A percentile compares a stretch with the other conserved stretches of the same genome.
Evolutionary conservation across 495 filamentous ascomycete genomes (phyloP).

Genomic region (Neurospora sp.): DNA sequence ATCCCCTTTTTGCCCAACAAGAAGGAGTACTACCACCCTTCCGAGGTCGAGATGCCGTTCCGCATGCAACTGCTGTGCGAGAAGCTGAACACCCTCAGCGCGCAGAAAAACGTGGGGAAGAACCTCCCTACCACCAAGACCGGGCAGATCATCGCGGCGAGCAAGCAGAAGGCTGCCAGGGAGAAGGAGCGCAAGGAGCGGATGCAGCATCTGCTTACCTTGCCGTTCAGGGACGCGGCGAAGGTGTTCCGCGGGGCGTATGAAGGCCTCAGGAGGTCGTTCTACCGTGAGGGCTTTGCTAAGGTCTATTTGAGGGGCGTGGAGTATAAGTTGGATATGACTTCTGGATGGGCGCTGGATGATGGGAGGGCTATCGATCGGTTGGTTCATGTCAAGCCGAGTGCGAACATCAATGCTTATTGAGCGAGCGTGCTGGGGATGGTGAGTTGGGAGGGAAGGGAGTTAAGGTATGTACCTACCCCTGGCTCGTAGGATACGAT

Average conservation of each 20-base stretch:
- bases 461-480: neutral
- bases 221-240: slow-evolving; percentile 36
- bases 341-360: slow-evolving; percentile 40
- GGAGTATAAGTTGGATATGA: slow-evolving; percentile 41
- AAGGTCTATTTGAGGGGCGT: slow-evolving; percentile 24
- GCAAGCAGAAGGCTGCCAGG: slow-evolving; percentile 16
- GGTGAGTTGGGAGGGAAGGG: slow-evolving; percentile 41
- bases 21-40: slow-evolving; percentile 22
- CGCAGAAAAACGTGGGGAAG: slow-evolving; percentile 6
- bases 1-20: slow-evolving; percentile 27
- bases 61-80: slow-evolving; percentile 19
- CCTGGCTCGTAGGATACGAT: neutral
- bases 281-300: slow-evolving; percentile 39
- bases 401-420: slow-evolving; percentile 26
- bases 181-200: slow-evolving; percentile 31
- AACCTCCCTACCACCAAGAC: slow-evolving; percentile 5
- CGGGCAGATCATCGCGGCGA: slow-evolving; percentile 1
- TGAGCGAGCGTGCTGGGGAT: slow-evolving; percentile 45
- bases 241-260: slow-evolving; percentile 21
- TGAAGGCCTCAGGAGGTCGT: slow-evolving; percentile 24
- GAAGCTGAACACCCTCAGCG: slow-evolving; percentile 3
- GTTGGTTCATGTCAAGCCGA: slow-evolving; percentile 27
- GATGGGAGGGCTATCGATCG: slow-evolving; percentile 41
- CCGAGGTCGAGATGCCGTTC: slow-evolving; percentile 28
- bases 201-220: slow-evolving; percentile 37